Percentiles rank a stretch among this genome's conserved stretches.
Conservation (phyloP, 495 filamentous ascomycete genomes). For the Daldinia decipiens region DNA sequence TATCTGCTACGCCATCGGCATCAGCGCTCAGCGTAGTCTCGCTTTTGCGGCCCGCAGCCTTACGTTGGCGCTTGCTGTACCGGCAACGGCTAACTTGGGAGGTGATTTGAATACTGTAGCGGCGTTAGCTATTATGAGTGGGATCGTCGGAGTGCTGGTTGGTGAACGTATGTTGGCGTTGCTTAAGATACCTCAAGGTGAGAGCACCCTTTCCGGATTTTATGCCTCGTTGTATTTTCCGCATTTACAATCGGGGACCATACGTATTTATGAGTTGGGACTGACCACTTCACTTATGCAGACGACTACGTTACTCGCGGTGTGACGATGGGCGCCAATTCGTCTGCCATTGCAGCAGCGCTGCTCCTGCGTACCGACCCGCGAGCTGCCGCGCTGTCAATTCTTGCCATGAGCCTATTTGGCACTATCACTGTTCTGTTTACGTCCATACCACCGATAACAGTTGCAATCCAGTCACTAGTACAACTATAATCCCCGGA, state of each 20-base stretch:
- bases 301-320: slow-evolving; percentile 67
- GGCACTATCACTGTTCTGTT: slow-evolving; percentile 63
- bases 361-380: slow-evolving; percentile 62
- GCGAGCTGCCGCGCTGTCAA: slow-evolving; percentile 63
- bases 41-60: slow-evolving; percentile 62
- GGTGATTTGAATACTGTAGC: slow-evolving; percentile 63
- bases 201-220: slow-evolving; percentile 8
- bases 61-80: slow-evolving; percentile 63
- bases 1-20: slow-evolving; percentile 59
- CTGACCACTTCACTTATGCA: slow-evolving; percentile 22
- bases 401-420: slow-evolving; percentile 64
- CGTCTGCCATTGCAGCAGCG: slow-evolving; percentile 63
- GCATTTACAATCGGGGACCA: no score
- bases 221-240: not conserved
- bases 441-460: slow-evolving; percentile 59
- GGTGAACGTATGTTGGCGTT: slow-evolving; percentile 54
- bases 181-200: slow-evolving; percentile 61
- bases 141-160: slow-evolving; percentile 62
- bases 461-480: slow-evolving; percentile 51
- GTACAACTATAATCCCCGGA: slow-evolving; percentile 46
- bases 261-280: not conserved
- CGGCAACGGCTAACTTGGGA: slow-evolving; percentile 60
- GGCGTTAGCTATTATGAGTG: slow-evolving; percentile 63
- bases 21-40: slow-evolving; percentile 56
- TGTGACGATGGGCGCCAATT: slow-evolving; percentile 64